These are phyloP conservation scores for Gossypium herbaceum DNA, from an alignment of 345 rosid species.

Conservation along the genomic window DNA sequence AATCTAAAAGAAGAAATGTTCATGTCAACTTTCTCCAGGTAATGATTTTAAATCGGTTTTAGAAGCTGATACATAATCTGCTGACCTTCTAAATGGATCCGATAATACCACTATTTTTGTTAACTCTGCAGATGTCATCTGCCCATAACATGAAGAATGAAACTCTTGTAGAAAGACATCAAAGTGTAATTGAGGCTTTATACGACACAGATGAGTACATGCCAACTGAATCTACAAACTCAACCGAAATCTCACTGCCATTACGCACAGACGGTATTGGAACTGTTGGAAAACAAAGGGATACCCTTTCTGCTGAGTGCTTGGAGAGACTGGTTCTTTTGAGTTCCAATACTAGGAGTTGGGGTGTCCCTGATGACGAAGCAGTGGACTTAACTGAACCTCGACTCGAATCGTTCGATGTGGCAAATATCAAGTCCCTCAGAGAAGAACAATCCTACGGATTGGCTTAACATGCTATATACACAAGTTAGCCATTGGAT, in stretches of 20 bases:
- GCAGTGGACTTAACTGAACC: constrained; percentile 81
- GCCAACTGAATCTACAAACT: constrained; percentile 13
- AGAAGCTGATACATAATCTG: background rate
- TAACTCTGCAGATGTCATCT: constrained; percentile 36
- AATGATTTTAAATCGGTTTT: constrained; percentile 7
- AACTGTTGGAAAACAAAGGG: constrained; percentile 11
- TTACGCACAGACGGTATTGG: constrained; percentile 11
- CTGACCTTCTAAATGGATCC: background rate
- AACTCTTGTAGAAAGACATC: constrained; percentile 19
- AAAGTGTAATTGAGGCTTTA: constrained; percentile 24
- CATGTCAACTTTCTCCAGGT: constrained; percentile 71
- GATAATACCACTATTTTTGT: background rate
- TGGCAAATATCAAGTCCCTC: constrained; percentile 44
- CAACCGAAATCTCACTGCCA: constrained; percentile 20
- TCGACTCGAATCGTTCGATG: constrained; percentile 69
- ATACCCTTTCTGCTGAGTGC: constrained; percentile 28
- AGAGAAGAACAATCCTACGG: constrained; percentile 27
- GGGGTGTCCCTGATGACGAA: constrained; percentile 55
- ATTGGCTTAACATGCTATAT: constrained; percentile 1
- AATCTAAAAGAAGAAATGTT: constrained; percentile 56
- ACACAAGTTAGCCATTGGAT: constrained; percentile 11
- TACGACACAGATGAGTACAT: constrained; percentile 25
- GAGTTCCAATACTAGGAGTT: constrained; percentile 51
- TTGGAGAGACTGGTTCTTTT: constrained; percentile 38
- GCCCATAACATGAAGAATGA: constrained; percentile 25